Conservation (phyloP, 2,329 filamentous ascomycete genomes). For the Fusarium sp. region DNA sequence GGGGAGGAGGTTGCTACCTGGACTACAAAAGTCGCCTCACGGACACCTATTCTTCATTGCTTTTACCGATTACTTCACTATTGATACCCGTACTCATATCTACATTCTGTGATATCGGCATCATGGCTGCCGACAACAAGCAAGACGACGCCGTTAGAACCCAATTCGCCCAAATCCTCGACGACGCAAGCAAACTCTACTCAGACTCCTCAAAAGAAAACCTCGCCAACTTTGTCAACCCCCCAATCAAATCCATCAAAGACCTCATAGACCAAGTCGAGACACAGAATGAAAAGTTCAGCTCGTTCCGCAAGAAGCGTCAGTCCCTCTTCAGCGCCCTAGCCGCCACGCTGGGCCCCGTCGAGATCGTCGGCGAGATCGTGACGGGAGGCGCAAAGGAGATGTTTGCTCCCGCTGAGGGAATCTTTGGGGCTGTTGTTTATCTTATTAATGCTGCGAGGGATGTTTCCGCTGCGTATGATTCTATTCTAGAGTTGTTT, state of each 20-base stretch:
- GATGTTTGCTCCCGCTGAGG: constrained; percentile 53
- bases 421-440: constrained; percentile 55
- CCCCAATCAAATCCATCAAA: constrained; percentile 47
- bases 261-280: constrained; percentile 48
- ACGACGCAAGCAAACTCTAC: constrained; percentile 49
- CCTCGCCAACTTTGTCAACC: constrained; percentile 47
- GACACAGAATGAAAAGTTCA: constrained; percentile 50
- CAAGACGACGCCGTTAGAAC: constrained; percentile 19
- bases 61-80: not conserved
- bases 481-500: constrained; percentile 58
- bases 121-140: constrained; percentile 37
- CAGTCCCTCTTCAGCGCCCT: constrained; percentile 49
- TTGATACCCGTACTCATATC: not conserved
- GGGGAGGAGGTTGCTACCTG: not conserved
- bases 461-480: constrained; percentile 57
- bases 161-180: constrained; percentile 46
- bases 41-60: not conserved
- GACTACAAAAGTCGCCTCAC: not conserved
- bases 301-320: constrained; percentile 49
- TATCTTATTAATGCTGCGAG: constrained; percentile 57
- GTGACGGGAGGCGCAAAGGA: constrained; percentile 50
- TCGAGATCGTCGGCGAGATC: constrained; percentile 54
- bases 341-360: constrained; percentile 46
- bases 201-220: constrained; percentile 42
- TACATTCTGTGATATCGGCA: not conserved